Base-by-base conservation (phyloP, 306 rosid species). In the Cucurbita argyrosperma region DNA sequence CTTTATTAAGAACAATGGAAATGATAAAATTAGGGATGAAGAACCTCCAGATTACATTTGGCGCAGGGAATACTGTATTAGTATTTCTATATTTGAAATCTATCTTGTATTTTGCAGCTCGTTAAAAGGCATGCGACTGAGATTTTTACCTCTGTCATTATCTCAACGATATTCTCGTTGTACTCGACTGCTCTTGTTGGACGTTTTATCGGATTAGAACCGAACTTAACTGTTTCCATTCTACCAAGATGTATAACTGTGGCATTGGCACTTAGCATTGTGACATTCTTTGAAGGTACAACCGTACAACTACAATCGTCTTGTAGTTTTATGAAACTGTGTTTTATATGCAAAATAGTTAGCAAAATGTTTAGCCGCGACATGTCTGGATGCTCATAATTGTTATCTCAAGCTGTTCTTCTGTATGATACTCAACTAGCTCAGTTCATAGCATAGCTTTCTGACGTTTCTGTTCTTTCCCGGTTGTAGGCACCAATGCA, bases 61-160 rank as follows among this genome's bases (percentile, higher is more conserved):
- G 55, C 7, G 19, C 6, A 51, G 55, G 8, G 16, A 51, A 8
- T 51, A 51, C 8, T 5, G 21, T 51, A 16, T 51, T 69, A 13
- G 23, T 55, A n/a, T 57, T 18, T 30, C 71, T 37, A 26, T 74
- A 23, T 42, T 14, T 23, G 16, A 74, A 43, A 59, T 40, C 62
- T 58, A 8, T 10, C 56, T 35, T 58, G 38, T 74, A 69, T 21
- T 60, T 80, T 82, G 74, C 96, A 94, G 98, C 98, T 89, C n/a
- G 92, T 94, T 23, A 94, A 89, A 76, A 89, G 98, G 84, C 98
- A 94, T 0, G 96, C 97, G 7, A 96, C 97, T 18, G 97, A 94
- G 90, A 94, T 94, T 74, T 94, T 94, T 86, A 94, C 90, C 39
- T 90, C 97, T 50, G 97, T 94, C 43, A 90, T 89, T 76, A 23